These are phyloP conservation scores for Ephemerocybe angulata DNA, from an alignment of 768 basidiomycete species.

Conservation along the genomic window DNA sequence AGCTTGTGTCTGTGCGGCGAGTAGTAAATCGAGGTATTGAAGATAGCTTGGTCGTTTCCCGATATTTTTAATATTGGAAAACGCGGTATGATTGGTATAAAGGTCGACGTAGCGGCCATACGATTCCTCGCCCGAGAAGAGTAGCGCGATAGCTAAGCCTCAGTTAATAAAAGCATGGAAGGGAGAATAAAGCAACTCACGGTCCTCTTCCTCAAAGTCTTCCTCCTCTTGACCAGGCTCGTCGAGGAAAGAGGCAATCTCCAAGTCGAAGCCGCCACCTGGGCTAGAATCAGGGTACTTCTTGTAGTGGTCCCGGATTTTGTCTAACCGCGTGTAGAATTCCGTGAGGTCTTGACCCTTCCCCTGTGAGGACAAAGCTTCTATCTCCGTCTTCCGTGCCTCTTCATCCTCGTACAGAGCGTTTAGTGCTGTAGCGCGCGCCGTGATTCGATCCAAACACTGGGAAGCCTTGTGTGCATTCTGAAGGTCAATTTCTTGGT, in stretches of 20 bases:
- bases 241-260: slow-evolving; percentile 78
- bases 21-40: slow-evolving; percentile 87
- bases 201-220: slow-evolving; percentile 81
- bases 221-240: slow-evolving; percentile 74
- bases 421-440: slow-evolving; percentile 62
- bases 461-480: slow-evolving; percentile 89
- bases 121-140: slow-evolving; percentile 95
- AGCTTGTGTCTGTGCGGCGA: slow-evolving; percentile 54
- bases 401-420: slow-evolving; percentile 77
- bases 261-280: slow-evolving; percentile 71
- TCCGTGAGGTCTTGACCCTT: slow-evolving; percentile 78
- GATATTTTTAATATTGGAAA: slow-evolving; percentile 85
- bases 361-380: slow-evolving; percentile 53
- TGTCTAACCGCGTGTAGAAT: slow-evolving; percentile 94
- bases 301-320: slow-evolving; percentile 94
- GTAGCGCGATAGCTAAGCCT: slow-evolving; percentile 61
- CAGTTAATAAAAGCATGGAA: slow-evolving; percentile 4
- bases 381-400: slow-evolving; percentile 63
- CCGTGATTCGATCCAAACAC: slow-evolving; percentile 79
- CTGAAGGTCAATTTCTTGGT: slow-evolving; percentile 63
- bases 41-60: slow-evolving; percentile 84
- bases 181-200: slow-evolving; percentile 43
- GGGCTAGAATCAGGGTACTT: slow-evolving; percentile 90
- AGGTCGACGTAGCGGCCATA: slow-evolving; percentile 95
- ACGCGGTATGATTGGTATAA: slow-evolving; percentile 82